A percentile compares a stretch with the other conserved stretches of the same genome.
Evolutionary conservation across 495 filamentous ascomycete genomes (phyloP).

Genomic region (Podospora australis): DNA sequence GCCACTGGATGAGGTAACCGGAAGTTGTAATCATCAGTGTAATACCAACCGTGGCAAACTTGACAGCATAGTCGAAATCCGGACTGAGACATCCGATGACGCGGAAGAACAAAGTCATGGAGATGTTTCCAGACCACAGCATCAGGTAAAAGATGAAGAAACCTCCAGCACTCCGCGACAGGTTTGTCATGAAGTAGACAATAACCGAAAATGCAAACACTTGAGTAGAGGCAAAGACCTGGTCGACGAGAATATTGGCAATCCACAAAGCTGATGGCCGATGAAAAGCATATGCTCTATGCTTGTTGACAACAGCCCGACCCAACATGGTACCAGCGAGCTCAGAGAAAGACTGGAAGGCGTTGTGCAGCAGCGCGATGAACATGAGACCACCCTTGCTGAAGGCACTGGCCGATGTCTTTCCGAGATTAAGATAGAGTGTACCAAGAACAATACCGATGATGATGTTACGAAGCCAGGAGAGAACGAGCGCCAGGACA

Average conservation of each 20-base stretch:
- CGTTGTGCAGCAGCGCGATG: slow-evolving; percentile 69
- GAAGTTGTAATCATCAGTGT: slow-evolving; percentile 72
- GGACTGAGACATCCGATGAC: slow-evolving; percentile 72
- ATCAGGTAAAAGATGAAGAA: slow-evolving; percentile 77
- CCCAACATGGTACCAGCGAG: slow-evolving; percentile 66
- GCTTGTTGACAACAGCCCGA: slow-evolving; percentile 69
- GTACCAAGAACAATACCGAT: slow-evolving; percentile 75
- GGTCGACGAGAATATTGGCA: slow-evolving; percentile 73
- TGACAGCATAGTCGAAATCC: slow-evolving; percentile 80
- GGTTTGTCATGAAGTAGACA: slow-evolving; percentile 73
- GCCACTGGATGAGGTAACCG: slow-evolving; percentile 74
- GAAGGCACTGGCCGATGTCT: slow-evolving; percentile 65
- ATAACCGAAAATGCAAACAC: slow-evolving; percentile 68
- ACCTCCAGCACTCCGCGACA: slow-evolving; percentile 58
- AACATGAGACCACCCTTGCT: slow-evolving; percentile 73
- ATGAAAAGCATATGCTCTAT: slow-evolving; percentile 73
- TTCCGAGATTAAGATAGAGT: slow-evolving; percentile 62
- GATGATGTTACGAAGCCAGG: slow-evolving; percentile 67
- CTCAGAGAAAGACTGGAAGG: slow-evolving; percentile 72
- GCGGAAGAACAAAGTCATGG: slow-evolving; percentile 75
- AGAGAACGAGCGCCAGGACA: slow-evolving; percentile 65
- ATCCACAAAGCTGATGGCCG: slow-evolving; percentile 73
- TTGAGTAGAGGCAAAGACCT: slow-evolving; percentile 58
- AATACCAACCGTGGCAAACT: slow-evolving; percentile 69
- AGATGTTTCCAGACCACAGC: slow-evolving; percentile 62